Base-by-base conservation (phyloP, 2,329 filamentous ascomycete genomes). In the Penicillium carneum region DNA sequence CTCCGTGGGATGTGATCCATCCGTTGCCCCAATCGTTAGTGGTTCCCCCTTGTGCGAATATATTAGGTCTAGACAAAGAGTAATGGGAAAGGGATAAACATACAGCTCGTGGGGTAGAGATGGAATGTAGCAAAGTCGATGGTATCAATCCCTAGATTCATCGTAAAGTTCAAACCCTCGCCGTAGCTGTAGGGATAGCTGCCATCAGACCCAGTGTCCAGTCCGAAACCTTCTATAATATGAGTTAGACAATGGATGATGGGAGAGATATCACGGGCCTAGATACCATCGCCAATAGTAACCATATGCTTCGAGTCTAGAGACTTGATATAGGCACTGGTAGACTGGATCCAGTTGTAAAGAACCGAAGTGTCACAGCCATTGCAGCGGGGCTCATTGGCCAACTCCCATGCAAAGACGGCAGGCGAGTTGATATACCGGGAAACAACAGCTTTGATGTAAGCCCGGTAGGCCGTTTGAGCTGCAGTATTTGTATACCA, bases 331-430 rank as follows among this genome's bases (percentile, higher is more conserved):
- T 88, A 90, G 9, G 80, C 75, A 29, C 84, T 87, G 2, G 83
- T 86, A 5, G 75, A 75, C 42, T 80, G 77, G 18, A 86, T 86
- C 88, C 88, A 90, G 47, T 84, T 79, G 38, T 81, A 83, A 62
- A 90, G 80, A 23, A 88, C 81, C 8, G 82, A 80, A 1, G 84
- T 83, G 42, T 79, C 77, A 71, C 88, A 90, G 12, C 85, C 83
- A 14, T 82, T 79, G 77, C 87, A 90, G 61, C 88, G 81, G 16
- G 87, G 85, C 75, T 90, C 88, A 66, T 90, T 90, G 59, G 81
- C 85, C 1, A 90, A 78, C 69, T 90, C 88, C 88, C 88, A 90
- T 0, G 87, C 86, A 65, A 90, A 86, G 48, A 90, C 82, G 0
- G 88, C 83, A 0, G 84, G 76, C 0, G 85, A 88, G 63, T 81